These are phyloP conservation scores for Calocybe cyanea DNA, from an alignment of 768 basidiomycete species.

Conservation along the genomic window DNA sequence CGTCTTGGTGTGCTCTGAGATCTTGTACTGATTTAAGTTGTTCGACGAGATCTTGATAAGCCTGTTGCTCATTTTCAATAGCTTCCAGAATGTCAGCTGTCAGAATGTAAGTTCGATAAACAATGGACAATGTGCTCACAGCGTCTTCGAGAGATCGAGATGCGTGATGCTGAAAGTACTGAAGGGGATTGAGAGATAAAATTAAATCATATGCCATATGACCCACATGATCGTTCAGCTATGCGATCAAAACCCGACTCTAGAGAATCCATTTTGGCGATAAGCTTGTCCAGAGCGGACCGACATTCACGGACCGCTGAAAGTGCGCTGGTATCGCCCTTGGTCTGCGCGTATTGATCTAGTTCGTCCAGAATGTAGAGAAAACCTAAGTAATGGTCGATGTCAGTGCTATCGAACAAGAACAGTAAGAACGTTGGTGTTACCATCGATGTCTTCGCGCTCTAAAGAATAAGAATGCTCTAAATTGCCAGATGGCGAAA, in stretches of 20 bases:
- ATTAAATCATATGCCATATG: conserved; percentile 14
- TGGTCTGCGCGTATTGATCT: conserved; percentile 49
- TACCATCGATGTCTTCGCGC: conserved; percentile 72
- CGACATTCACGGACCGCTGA: conserved; percentile 62
- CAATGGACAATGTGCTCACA: conserved; percentile 44
- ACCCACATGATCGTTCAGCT: conserved; percentile 78
- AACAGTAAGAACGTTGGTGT: conserved; percentile 14
- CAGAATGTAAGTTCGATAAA: conserved; percentile 3
- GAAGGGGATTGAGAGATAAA: conserved; percentile 6
- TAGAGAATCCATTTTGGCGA: conserved; percentile 75
- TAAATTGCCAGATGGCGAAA: conserved; percentile 62
- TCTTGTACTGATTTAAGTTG: conserved; percentile 62
- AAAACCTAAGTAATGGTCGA: conserved; percentile 39
- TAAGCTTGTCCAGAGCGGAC: conserved; percentile 58
- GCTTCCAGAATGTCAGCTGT: conserved; percentile 34
- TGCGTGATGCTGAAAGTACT: conserved; percentile 77
- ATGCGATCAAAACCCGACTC: conserved; percentile 82
- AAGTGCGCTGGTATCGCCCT: conserved; percentile 42
- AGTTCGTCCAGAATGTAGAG: conserved; percentile 63
- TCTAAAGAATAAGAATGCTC: conserved; percentile 68
- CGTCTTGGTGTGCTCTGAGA: conserved; percentile 53
- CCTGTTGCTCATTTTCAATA: conserved; percentile 70
- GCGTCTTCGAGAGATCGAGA: conserved; percentile 65
- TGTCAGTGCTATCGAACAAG: conserved; percentile 5
- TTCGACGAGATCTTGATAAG: conserved; percentile 67